These are phyloP conservation scores for Trametes meyenii DNA, from an alignment of 768 basidiomycete species.

Conservation along the genomic window DNA sequence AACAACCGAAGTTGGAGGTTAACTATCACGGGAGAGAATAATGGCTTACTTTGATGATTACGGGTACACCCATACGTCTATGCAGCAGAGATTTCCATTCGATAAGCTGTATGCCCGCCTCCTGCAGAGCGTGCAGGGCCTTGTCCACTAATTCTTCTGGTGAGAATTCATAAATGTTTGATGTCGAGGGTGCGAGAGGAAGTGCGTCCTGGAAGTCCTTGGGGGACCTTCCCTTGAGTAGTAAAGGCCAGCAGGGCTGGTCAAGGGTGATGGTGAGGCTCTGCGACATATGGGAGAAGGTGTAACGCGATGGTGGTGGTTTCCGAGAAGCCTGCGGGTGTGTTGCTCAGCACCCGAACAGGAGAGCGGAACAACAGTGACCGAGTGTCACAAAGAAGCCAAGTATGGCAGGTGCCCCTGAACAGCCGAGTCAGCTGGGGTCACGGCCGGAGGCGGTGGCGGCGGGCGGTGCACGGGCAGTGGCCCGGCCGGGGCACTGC, in stretches of 20 bases:
- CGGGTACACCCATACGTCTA: constrained; percentile 19
- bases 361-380: not conserved
- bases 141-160: constrained; percentile 20
- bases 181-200: not conserved
- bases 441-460: too few relatives aligned
- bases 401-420: too few relatives aligned
- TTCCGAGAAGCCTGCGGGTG: not conserved
- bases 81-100: constrained; percentile 19
- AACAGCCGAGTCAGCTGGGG: too few relatives aligned
- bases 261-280: not conserved
- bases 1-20: not conserved
- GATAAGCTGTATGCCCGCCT: constrained; percentile 13
- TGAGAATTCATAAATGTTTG: constrained; percentile 1
- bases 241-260: not conserved
- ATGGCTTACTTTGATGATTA: constrained; percentile 11
- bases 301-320: not conserved
- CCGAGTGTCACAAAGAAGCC: not conserved
- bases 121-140: constrained; percentile 9
- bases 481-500: too few relatives aligned
- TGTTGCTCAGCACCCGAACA: not conserved
- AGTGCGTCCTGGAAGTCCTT: not conserved
- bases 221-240: not conserved
- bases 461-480: too few relatives aligned
- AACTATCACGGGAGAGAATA: not conserved
- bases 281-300: not conserved